phyloP scores from a whole-genome alignment of 208 protist genomes.

The Crithidia acanthocephali region DNA sequence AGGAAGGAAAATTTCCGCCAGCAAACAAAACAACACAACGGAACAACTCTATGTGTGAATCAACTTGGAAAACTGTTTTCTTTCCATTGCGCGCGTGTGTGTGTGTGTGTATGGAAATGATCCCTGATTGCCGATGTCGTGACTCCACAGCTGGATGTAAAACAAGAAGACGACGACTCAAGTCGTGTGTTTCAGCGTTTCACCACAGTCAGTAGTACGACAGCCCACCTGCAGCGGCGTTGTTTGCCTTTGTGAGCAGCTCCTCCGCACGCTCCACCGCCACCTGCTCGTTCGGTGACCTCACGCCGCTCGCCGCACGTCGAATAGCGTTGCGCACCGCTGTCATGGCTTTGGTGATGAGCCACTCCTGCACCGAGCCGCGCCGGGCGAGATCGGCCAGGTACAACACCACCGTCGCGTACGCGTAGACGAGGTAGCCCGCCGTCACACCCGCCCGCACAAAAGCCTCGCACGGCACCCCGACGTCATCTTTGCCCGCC shows the following conservation, averaged over 20 bases:
- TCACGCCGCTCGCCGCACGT: not conserved
- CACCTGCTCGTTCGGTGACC: conserved; percentile 14
- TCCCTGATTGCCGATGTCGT: too few species aligned
- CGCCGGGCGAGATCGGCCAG: conserved; percentile 46
- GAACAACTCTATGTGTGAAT: too few species aligned
- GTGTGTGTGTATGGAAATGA: too few species aligned
- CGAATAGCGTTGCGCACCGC: conserved; percentile 31
- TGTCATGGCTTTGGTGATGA: conserved; percentile 30
- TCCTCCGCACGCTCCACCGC: conserved; percentile 28
- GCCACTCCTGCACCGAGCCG: conserved; percentile 42
- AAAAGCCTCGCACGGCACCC: conserved; percentile 35
- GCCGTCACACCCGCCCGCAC: conserved; percentile 28
- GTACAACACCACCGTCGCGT: conserved; percentile 55
- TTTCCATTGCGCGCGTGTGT: too few species aligned
- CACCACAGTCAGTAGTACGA: not conserved
- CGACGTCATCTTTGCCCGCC: conserved; percentile 50
- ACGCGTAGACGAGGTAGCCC: conserved; percentile 64
- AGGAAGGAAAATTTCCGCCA: not conserved
- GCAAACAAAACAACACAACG: too few species aligned
- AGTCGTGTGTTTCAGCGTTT: not conserved
- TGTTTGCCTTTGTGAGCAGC: conserved; percentile 27
- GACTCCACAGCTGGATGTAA: not conserved
- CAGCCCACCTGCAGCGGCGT: not conserved
- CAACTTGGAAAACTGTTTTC: too few species aligned
- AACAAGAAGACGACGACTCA: not conserved